Evolutionary conservation across 202 grass and related monocot species (phyloP), one percentile per base, ranked within the genome.

Genomic region (Brachypodium distachyon): DNA sequence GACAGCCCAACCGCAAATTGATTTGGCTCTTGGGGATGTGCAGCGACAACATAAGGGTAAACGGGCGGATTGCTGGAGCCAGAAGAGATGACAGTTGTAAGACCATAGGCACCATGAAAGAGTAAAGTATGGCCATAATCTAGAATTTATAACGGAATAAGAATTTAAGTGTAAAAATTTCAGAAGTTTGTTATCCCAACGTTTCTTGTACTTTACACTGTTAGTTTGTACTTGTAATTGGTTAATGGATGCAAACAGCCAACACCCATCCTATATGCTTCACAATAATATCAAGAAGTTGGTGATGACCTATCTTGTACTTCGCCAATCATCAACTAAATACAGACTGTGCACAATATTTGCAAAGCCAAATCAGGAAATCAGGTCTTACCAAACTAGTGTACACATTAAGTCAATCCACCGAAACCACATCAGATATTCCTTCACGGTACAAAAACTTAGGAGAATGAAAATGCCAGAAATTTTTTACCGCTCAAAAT

Each of bases 1-100:
- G 91, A 90, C 71, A 95, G 76, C 17, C 96, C 96, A 0, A 98
- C 73, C 9, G 96, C 96, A 5, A 98, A 98, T 73, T 98, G 96
- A 79, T 98, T 98, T 65, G 96, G 83, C 74, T 98, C 96, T 47
- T 87, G 70, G 5, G 96, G 96, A 77, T 98, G 91, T 49, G 90
- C 96, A 0, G 91, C 96, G n/a, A 98, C 67, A 7, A 90, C 96
- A 44, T 87, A 83, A 57, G 96, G 96, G 78, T 92, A 81, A 29
- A 90, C 75, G 14, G 44, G 76, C 12, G 84, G 81, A 67, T 91
- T 98, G 83, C 82, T 90, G 76, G 38, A 76, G 25, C 16, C 22
- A 87, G 41, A 58, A 84, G 67, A 84, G 28, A 51, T 9, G n/a
- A 67, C 0, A 73, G 12, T 57, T 68, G 1, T 81, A 73, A 71